Conservation (phyloP, 2,329 filamentous ascomycete genomes). For the Trichoderma brevicompactum region DNA sequence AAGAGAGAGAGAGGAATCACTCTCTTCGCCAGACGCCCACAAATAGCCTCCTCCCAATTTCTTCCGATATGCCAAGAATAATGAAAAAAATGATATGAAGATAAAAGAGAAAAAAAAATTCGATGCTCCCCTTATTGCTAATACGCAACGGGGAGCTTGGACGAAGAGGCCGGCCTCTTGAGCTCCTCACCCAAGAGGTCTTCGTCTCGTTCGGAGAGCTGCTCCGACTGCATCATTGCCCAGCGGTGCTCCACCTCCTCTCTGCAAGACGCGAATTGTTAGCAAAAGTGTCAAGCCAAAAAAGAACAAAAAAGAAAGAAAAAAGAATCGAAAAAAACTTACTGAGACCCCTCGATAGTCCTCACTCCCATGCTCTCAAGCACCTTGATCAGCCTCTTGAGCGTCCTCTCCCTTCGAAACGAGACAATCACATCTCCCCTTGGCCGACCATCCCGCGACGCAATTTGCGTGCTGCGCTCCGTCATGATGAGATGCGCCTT, state of each 20-base stretch:
- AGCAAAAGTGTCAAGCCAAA: slow-evolving; percentile 13
- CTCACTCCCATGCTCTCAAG: slow-evolving; percentile 49
- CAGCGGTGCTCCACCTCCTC: slow-evolving; percentile 45
- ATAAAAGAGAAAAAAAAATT: background rate
- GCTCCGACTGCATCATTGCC: slow-evolving; percentile 43
- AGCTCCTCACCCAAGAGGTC: slow-evolving; percentile 35
- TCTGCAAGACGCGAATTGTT: slow-evolving; percentile 35
- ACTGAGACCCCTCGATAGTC: slow-evolving; percentile 49
- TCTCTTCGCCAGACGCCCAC: too few species aligned
- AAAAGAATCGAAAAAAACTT: slow-evolving; percentile 37
- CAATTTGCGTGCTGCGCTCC: slow-evolving; percentile 35
- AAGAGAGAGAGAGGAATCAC: background rate
- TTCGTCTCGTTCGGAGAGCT: slow-evolving; percentile 36
- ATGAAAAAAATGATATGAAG: background rate
- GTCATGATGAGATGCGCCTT: slow-evolving; percentile 50
- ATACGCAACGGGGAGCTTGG: background rate
- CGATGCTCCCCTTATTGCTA: background rate
- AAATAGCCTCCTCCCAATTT: too few species aligned
- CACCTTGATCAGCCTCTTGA: slow-evolving; percentile 56
- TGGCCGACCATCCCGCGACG: slow-evolving; percentile 40
- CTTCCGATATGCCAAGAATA: background rate
- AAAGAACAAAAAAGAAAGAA: background rate
- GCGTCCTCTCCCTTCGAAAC: slow-evolving; percentile 59
- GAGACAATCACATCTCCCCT: slow-evolving; percentile 54
- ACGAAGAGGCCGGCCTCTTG: slow-evolving; percentile 36